Evolutionary conservation across 2,329 filamentous ascomycete species (phyloP).

Genomic region (Talaromyces sp.): DNA sequence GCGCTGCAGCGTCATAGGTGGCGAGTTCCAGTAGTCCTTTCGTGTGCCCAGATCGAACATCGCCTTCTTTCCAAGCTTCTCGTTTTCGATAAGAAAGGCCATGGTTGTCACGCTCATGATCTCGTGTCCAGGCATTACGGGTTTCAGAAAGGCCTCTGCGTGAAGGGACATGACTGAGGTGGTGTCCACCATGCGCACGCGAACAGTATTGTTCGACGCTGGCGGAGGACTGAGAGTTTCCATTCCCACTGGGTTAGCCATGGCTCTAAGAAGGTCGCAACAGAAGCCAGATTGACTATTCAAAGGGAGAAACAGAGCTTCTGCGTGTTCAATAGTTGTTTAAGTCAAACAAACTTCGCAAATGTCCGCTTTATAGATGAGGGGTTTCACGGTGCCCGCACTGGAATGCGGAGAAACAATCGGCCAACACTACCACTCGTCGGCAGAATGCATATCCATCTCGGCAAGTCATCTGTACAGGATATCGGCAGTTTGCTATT

Average conservation of each 20-base stretch:
- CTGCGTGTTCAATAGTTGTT: neutral
- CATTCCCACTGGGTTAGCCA: neutral
- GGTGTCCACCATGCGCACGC: slow-evolving; percentile 5
- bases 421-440: neutral
- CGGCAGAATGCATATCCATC: neutral
- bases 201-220: neutral
- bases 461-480: neutral
- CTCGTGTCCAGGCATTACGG: slow-evolving; percentile 11
- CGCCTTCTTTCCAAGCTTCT: slow-evolving; percentile 15
- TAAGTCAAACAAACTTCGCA: neutral
- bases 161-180: slow-evolving; percentile 2
- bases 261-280: neutral
- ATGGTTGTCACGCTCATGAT: slow-evolving; percentile 14
- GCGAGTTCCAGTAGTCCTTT: slow-evolving; percentile 20
- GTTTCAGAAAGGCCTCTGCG: neutral
- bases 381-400: neutral
- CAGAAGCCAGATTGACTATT: neutral
- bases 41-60: slow-evolving; percentile 21
- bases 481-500: neutral
- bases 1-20: slow-evolving; percentile 11
- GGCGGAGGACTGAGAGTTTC: neutral
- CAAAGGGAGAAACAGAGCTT: neutral
- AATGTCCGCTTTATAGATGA: neutral
- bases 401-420: neutral
- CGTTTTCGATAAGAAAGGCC: slow-evolving; percentile 20